A percentile compares a stretch with the other conserved stretches of the same genome.
Evolutionary conservation across 1,284 basidiomycete species (phyloP).

Genomic region (Leccinum olivaceoglutinosum): DNA sequence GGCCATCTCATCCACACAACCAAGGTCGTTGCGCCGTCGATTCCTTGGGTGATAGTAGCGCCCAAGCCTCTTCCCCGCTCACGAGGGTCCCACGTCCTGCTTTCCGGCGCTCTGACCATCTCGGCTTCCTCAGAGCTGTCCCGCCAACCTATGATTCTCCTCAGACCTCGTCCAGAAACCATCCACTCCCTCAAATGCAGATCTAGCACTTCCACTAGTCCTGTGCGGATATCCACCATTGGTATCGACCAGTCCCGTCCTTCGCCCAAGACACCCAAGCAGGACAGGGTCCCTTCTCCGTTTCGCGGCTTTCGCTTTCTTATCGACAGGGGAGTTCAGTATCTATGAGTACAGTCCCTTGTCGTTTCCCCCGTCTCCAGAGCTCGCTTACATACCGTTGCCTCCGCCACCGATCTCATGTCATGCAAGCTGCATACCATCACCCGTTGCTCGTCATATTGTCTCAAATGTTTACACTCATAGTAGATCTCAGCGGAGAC

Average conservation of each 20-base stretch:
- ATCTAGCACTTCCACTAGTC: slow-evolving; percentile 22
- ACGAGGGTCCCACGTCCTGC: slow-evolving; percentile 30
- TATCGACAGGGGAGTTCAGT: slow-evolving; percentile 63
- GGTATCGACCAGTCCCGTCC: slow-evolving; percentile 68
- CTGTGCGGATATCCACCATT: slow-evolving; percentile 49
- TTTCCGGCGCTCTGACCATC: slow-evolving; percentile 40
- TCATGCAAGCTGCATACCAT: slow-evolving; percentile 66
- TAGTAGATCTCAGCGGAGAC: slow-evolving; percentile 53
- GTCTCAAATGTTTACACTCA: slow-evolving; percentile 59
- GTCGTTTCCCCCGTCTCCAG: slow-evolving; percentile 35
- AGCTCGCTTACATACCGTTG: slow-evolving; percentile 45
- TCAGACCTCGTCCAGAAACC: slow-evolving; percentile 19
- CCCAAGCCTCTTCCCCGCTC: not conserved
- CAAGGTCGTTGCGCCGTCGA: slow-evolving; percentile 29
- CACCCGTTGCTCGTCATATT: slow-evolving; percentile 71
- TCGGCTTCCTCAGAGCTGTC: slow-evolving; percentile 31
- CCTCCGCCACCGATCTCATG: slow-evolving; percentile 36
- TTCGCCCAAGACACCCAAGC: slow-evolving; percentile 25
- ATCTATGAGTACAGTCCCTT: slow-evolving; percentile 49
- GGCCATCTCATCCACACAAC: slow-evolving; percentile 19
- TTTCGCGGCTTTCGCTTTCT: slow-evolving; percentile 44
- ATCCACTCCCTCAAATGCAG: slow-evolving; percentile 24
- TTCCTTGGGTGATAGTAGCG: slow-evolving; percentile 6
- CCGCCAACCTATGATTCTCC: slow-evolving; percentile 22
- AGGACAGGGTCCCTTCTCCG: slow-evolving; percentile 31